Base-by-base conservation (phyloP, 345 rosid genomes). In the Acer campestre region DNA sequence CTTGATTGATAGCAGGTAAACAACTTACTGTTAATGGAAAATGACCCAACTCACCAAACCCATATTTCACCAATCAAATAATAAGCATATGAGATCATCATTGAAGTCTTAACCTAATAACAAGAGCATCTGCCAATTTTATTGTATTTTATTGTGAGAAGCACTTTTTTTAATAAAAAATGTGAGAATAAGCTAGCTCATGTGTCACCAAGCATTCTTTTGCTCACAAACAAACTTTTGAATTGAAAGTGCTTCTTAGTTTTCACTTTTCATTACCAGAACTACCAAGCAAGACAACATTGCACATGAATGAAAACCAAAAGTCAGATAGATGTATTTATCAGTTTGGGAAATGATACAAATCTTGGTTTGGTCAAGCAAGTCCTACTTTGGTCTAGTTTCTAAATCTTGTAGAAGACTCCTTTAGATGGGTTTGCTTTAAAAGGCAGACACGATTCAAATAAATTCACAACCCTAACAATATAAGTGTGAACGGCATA, bases 401-500 rank as follows among this genome's bases (percentile, higher is more conserved):
- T 31, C 11, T 51, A 46, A 27, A 74, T 62, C 7, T 17, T 20
- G 46, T 64, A 64, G 18, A 14, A 13, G 35, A 22, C 75, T 62
- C 31, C 18, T 22, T 64, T 68, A 61, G 29, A 76, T 76, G 63
- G 69, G 79, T 67, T 78, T 75, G 64, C 65, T 61, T 72, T n/a
- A 55, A 0, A 35, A 35, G 6, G 5, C 6, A 4, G 6, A 35
- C 6, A 4, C 38, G 0, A 4, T 4, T 35, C 6, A 4, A 35
- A 35, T 35, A 4, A 35, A 35, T 35, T 35, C 38, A 35, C 6
- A 5, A 31, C 38, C 38, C 4, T 4, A 35, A 35, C 0, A 4
- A 6, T 35, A 4, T 35, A 35, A 35, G 38, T 35, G 6, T 35
- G 38, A 35, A 1, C 4, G 0, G 4, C 1, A 35, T 35, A 4